Base-by-base conservation (phyloP, 2,329 filamentous ascomycete genomes). In the Phoma sp. region DNA sequence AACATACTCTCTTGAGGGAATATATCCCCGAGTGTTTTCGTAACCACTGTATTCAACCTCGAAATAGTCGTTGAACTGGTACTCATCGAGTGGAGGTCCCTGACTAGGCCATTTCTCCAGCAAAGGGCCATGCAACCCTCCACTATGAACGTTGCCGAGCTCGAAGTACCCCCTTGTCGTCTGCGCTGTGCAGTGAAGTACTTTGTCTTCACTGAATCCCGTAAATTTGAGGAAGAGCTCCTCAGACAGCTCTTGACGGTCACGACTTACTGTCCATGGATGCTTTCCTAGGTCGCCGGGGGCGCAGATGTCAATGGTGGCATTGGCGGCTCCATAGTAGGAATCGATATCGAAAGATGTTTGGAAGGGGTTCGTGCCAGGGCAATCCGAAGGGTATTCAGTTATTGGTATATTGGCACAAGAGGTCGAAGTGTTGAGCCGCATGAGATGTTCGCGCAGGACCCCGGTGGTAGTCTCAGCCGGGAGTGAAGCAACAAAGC, bases 111-210 rank as follows among this genome's bases (percentile, higher is more conserved):
- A 61, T 11, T 47, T 34, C 4, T 59, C 32, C 28, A 61, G 32
- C 10, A 63, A 30, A 1, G 45, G 45, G 7, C 58, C 48, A 21
- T 49, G 45, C 10, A 17, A 25, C 3, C 28, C 23, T 14, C 43
- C 47, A 29, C 47, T 60, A 2, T 48, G 33, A 10, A 23, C 26
- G 18, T 62, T 62, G 3, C 59, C 56, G 3, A 64, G 37, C 21
- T 61, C 61, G n/a, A 64, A 64, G 20, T 60, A 64, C 2, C 59
- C 59, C n/a, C 61, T 51, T 3, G 56, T 55, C 1, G 61, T 61
- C 14, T 38, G 37, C 9, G 45, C 39, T 18, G 43, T 42, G 40
- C 61, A 64, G 10, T 55, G 61, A 30, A 54, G 17, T 5, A 52
- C 45, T 1, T 21, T 25, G 6, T 25, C 28, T 2, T 18, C 14